phyloP scores from a whole-genome alignment of 2,329 filamentous ascomycete species.

The Orbilia brochopaga region DNA sequence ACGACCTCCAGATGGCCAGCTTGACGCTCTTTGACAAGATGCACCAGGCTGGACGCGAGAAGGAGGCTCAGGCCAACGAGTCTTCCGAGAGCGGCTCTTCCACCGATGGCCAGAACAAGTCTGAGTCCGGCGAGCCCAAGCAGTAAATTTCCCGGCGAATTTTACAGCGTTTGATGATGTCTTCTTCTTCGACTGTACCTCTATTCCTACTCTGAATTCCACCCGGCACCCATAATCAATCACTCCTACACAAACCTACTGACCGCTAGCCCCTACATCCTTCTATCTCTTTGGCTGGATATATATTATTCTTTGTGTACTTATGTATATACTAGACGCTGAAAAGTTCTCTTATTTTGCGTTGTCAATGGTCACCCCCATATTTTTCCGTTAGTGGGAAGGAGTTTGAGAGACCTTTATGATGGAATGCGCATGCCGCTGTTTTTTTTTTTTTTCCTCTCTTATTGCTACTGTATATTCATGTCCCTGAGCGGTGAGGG shows the following conservation, averaged over 20 bases:
- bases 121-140: constrained; percentile 70
- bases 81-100: constrained; percentile 68
- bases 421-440: constrained; percentile 51
- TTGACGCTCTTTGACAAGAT: constrained; percentile 99
- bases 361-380: constrained; percentile 50
- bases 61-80: constrained; percentile 61
- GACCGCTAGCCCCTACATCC: constrained; percentile 1
- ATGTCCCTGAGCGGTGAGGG: constrained; percentile 36
- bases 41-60: constrained; percentile 85
- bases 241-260: constrained; percentile 51
- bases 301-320: constrained; percentile 29
- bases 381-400: constrained; percentile 53
- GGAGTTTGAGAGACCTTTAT: constrained; percentile 51
- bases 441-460: constrained; percentile 55
- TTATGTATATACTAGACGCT: constrained; percentile 50
- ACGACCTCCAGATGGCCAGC: constrained; percentile 93
- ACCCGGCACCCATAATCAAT: constrained; percentile 51
- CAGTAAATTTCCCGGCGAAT: constrained; percentile 60
- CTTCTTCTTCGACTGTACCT: constrained; percentile 54
- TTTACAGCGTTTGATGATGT: constrained; percentile 32
- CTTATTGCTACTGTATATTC: constrained; percentile 54
- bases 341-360: constrained; percentile 51
- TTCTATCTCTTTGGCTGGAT: constrained; percentile 21
- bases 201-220: constrained; percentile 48
- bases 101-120: constrained; percentile 24